Evolutionary conservation across 2,329 filamentous ascomycete genomes (phyloP), one percentile per base, ranked within the genome.

Genomic region (Cytospora mali): DNA sequence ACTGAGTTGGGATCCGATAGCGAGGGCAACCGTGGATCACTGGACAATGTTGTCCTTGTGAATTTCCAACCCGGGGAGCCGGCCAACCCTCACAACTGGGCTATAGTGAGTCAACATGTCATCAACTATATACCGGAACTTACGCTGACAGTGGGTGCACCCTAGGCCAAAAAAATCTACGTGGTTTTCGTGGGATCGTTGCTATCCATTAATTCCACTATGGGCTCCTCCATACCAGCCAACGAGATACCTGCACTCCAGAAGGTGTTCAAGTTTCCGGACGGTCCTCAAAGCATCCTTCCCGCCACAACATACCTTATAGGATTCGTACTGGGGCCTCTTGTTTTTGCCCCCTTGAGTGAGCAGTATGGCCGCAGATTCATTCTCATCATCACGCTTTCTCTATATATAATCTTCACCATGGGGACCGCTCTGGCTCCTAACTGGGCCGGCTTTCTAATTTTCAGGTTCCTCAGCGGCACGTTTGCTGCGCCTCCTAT

Each of bases 291-390:
- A 25, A 61, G 64, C 10, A 61, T 70, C 11, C 66, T 72, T 5
- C 70, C 70, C 11, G 67, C 68, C 11, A 71, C 69, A 0, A 64
- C 68, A 4, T 72, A 66, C 53, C 66, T 72, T 0, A 63, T 69
- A 6, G 70, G 70, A 5, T 72, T 68, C 31, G 64, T 71, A 6
- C 64, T 69, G 29, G 70, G 70, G 2, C 70, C 70, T 2, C 58
- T 72, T 4, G 64, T 71, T n/a, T 71, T 68, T 46, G 70, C 70
- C 0, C 70, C 70, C 1, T 58, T 71, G 6, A 68, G 66, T 55
- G 70, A 72, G 53, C 58, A 61, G 13, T 66, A 69, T n/a, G 70
- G 70, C 28, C 64, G 70, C 13, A 59, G 65, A 51, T 61, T 61
- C 0, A 52, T 69, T 0, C 62, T 72, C 16, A 11, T 68, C 1